phyloP scores from a whole-genome alignment of 352 stramenopile genomes.

The Pythium biforme region DNA sequence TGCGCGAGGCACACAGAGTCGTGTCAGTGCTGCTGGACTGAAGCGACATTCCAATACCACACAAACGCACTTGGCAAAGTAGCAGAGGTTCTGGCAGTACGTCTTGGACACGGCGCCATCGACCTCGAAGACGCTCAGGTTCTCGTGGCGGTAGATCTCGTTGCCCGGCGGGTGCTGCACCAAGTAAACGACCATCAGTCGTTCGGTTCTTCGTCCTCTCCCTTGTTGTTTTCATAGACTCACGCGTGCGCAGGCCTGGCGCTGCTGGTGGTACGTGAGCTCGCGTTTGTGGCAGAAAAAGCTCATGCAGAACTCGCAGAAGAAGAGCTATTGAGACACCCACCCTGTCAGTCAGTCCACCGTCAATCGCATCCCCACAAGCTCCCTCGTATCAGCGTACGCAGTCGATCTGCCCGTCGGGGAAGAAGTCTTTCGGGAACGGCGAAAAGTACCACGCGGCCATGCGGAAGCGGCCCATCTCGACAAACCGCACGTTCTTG shows the following conservation, averaged over 20 bases:
- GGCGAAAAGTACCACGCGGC: conserved; percentile 98
- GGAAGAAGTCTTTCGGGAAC: conserved; percentile 95
- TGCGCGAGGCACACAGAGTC: conserved; percentile 5
- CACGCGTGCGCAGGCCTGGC: conserved; percentile 60
- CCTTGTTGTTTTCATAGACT: too few species aligned
- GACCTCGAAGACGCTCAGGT: conserved; percentile 96
- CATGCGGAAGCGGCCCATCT: conserved; percentile 93
- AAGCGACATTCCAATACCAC: too few species aligned
- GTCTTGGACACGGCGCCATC: conserved; percentile 95
- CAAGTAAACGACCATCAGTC: conserved; percentile 8
- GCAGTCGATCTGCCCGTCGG: conserved; percentile 79
- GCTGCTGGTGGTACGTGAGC: conserved; percentile 62
- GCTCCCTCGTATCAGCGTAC: conserved; percentile 29
- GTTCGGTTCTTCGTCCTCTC: too few species aligned
- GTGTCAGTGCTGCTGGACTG: too few species aligned
- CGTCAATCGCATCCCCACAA: not conserved
- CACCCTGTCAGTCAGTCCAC: not conserved
- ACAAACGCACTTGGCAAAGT: conserved; percentile 95
- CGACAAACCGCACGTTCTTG: conserved; percentile 96
- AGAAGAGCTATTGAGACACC: conserved; percentile 61
- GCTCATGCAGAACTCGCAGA: conserved; percentile 89
- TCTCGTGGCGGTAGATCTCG: conserved; percentile 94
- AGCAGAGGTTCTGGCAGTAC: conserved; percentile 99
- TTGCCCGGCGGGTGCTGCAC: conserved; percentile 70
- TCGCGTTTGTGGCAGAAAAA: conserved; percentile 85